Evolutionary conservation across 2,329 filamentous ascomycete species (phyloP), one percentile per base, ranked within the genome.

Genomic region (Fusarium nurragi): DNA sequence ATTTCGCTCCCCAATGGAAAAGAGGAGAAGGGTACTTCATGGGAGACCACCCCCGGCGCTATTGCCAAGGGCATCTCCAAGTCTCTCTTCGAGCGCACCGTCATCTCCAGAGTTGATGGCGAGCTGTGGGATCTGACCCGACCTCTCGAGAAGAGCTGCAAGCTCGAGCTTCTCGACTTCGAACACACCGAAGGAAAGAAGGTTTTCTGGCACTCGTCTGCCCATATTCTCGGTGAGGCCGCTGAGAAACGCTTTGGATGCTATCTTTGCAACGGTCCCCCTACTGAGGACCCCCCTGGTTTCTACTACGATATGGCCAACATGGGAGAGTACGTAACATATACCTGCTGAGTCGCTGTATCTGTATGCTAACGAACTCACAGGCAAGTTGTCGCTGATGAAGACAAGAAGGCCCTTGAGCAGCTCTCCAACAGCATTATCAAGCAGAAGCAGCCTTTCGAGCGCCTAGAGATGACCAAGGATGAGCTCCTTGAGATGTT

Each of bases 171-270:
- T 51, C 84, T 98, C 65, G 89, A 91, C 66, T 99, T 98, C 71
- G 89, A 93, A 30, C 70, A 78, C 50, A 71, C 73, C 16, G 77
- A 79, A 69, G 77, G 93, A 73, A 94, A 95, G 81, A 92, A 92
- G 77, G 94, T 98, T 54, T 99, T 97, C 81, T 99, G 94, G 94
- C 95, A 98, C 79, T 97, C 93, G 19, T 94, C 90, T 72, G 95
- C 95, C 40, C 95, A 99, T 77, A 90, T 97, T 67, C 87, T 99
- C n/a, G 95, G 95, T 70, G 95, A 98, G 79, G 94, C 94, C 60
- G 91, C 90, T 46, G 95, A 99, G 80, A 87, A 91, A 74, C 87
- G 93, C 72, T 99, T 93, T 75, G 92, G 93, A 60, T 97, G 94
- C 80, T 90, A 92, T 71, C 86, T 97, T 41, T 97, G 93, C 77